Evolutionary conservation across 805 yeast species (phyloP), one percentile per base, ranked within the genome.

Genomic region (Lipomyces yamadae): DNA sequence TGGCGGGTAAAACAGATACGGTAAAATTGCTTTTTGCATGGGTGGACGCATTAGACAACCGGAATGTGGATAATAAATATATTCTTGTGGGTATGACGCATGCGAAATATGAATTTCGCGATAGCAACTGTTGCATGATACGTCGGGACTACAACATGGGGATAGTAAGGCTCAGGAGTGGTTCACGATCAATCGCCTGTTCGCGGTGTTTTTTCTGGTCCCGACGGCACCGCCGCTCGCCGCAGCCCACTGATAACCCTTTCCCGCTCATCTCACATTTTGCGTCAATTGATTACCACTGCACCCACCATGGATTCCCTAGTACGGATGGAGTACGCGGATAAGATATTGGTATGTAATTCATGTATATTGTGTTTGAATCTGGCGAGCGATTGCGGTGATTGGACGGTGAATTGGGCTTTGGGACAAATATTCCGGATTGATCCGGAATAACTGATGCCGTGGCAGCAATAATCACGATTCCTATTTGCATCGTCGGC

Each of bases 291-390:
- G 48, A 42, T 11, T n/a, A 15, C n/a, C 48, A 42, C 8, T 15
- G 24, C n/a, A 32, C 10, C 39, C 35, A 56, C 64, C 42, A 69
- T 69, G 72, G 72, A 69, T 18, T 58, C 71, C 3, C 56, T 69
- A 34, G 54, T 65, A 32, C 66, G 67, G 56, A 48, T 69, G 58
- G 72, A 69, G 53, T 69, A 69, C 57, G 72, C 69, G 55, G 69
- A 65, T 56, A 65, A 63, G 61, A 62, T 69, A 54, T 52, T 69
- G 67, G 72, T 69, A 57, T 15, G 72, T 57, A 8, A 10, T 54
- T 56, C 48, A 15, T 42, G 29, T 42, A n/a, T 15, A 24, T 42
- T n/a, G 18, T 52, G 24, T 24, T 7, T 42, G 18, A n/a, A 15
- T 15, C 48, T 42, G 48, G 48, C n/a, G 48, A 42, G 48, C 48